phyloP scores from a whole-genome alignment of 495 filamentous ascomycete species.

The Evansstolkia leycettana region DNA sequence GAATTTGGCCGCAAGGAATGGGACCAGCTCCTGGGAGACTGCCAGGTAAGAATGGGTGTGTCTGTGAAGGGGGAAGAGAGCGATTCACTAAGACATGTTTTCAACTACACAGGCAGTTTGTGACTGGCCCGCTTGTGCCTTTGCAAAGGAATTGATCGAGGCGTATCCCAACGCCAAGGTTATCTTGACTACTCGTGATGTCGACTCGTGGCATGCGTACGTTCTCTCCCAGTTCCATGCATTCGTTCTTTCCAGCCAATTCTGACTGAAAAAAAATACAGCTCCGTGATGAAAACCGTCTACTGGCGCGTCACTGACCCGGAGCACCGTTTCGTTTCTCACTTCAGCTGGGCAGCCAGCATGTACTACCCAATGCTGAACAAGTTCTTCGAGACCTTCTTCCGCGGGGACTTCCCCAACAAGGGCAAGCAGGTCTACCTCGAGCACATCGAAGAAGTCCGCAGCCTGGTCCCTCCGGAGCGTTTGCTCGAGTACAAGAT shows the following conservation, averaged over 20 bases:
- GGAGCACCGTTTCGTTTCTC: conserved; percentile 38
- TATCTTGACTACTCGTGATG: conserved; percentile 48
- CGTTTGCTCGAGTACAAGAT: conserved; percentile 52
- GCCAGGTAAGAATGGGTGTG: conserved; percentile 25
- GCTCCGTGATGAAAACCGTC: conserved; percentile 40
- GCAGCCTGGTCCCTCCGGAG: conserved; percentile 31
- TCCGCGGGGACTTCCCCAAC: conserved; percentile 38
- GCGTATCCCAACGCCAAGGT: conserved; percentile 62
- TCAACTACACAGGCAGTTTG: conserved; percentile 41
- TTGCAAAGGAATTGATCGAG: conserved; percentile 54
- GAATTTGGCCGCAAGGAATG: conserved; percentile 52
- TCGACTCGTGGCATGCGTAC: conserved; percentile 45
- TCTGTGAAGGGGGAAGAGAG: no score
- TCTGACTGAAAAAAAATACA: conserved; percentile 5
- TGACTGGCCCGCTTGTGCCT: conserved; percentile 54
- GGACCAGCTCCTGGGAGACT: conserved; percentile 55
- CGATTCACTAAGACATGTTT: not conserved
- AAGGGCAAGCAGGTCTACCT: conserved; percentile 39
- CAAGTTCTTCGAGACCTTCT: conserved; percentile 47
- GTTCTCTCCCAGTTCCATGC: conserved; percentile 3
- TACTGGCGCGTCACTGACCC: conserved; percentile 42
- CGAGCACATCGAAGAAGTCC: conserved; percentile 32
- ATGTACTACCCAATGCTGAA: conserved; percentile 49
- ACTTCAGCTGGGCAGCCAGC: conserved; percentile 43
- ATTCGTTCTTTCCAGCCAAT: not conserved